phyloP scores from a whole-genome alignment of 805 yeast species.

The Yueomyces sp. region DNA sequence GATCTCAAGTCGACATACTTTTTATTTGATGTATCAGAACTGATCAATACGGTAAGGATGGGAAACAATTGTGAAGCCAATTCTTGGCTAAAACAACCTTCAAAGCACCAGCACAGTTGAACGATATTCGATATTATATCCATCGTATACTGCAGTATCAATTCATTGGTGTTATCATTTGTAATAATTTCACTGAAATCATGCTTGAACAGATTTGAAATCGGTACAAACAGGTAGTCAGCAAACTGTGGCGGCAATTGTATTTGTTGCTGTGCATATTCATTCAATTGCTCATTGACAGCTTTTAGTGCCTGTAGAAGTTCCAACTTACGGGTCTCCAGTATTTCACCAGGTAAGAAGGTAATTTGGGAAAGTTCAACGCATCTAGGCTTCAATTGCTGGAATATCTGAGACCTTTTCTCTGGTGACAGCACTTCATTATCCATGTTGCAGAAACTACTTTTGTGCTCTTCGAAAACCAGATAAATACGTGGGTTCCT shows the following conservation, averaged over 20 bases:
- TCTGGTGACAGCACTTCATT: too few species aligned
- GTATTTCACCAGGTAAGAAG: constrained; percentile 26
- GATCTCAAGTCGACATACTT: constrained; percentile 18
- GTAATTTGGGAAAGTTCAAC: constrained; percentile 31
- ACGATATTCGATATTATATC: constrained; percentile 33
- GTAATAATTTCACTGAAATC: constrained; percentile 33
- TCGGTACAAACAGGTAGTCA: constrained; percentile 50
- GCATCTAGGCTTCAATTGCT: constrained; percentile 30
- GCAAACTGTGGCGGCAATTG: constrained; percentile 31
- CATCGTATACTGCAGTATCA: constrained; percentile 19
- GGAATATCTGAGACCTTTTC: constrained; percentile 6
- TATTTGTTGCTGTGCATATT: background rate
- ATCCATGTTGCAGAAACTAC: too few species aligned
- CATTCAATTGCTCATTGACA: constrained; percentile 17
- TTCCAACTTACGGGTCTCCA: constrained; percentile 21
- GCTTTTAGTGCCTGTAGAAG: constrained; percentile 24
- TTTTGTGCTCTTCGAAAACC: too few species aligned
- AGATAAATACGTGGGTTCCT: too few species aligned
- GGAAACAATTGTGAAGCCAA: constrained; percentile 35
- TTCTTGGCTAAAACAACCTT: constrained; percentile 24
- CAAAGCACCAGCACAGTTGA: constrained; percentile 32
- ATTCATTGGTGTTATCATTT: constrained; percentile 19
- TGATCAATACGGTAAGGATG: constrained; percentile 31
- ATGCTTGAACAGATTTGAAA: constrained; percentile 39
- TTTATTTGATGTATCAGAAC: constrained; percentile 16